Conservation (phyloP, 2,329 filamentous ascomycete genomes). For the Colletotrichum sp. region DNA sequence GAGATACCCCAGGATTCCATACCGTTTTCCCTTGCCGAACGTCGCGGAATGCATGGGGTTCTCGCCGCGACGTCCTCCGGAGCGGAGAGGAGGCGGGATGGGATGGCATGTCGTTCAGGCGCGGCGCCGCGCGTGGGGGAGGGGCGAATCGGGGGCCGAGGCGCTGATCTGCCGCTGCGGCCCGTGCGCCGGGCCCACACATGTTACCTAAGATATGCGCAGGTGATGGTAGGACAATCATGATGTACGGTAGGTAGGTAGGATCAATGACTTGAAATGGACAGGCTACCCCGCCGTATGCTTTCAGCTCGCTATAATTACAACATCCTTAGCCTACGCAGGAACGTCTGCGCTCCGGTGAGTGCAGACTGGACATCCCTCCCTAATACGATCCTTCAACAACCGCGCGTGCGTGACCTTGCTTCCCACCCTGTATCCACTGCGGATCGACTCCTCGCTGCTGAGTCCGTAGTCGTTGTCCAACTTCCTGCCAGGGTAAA, state of each 20-base stretch:
- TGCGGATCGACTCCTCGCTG: constrained; percentile 44
- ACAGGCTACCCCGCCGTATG: constrained; percentile 9
- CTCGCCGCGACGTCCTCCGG: not conserved
- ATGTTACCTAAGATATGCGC: too few species aligned
- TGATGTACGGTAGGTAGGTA: not conserved
- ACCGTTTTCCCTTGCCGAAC: constrained; percentile 8
- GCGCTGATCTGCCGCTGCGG: not conserved
- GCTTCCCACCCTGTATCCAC: constrained; percentile 73
- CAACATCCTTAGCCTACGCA: not conserved
- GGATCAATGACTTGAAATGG: not conserved
- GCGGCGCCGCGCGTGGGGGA: not conserved
- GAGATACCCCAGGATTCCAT: constrained; percentile 16
- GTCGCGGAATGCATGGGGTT: constrained; percentile 18
- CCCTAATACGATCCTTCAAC: constrained; percentile 71
- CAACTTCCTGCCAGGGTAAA: constrained; percentile 49
- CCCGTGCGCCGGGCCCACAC: not conserved
- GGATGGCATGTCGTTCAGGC: not conserved
- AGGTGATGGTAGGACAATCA: too few species aligned
- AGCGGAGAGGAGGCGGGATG: not conserved
- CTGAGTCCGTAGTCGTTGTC: constrained; percentile 53
- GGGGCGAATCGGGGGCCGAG: not conserved
- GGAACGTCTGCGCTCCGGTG: not conserved
- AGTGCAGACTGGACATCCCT: constrained; percentile 67
- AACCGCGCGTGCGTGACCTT: constrained; percentile 89
- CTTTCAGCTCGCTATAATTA: not conserved